Conservation (phyloP, 2,329 filamentous ascomycete species). For the Paramyrothecium sp. region DNA sequence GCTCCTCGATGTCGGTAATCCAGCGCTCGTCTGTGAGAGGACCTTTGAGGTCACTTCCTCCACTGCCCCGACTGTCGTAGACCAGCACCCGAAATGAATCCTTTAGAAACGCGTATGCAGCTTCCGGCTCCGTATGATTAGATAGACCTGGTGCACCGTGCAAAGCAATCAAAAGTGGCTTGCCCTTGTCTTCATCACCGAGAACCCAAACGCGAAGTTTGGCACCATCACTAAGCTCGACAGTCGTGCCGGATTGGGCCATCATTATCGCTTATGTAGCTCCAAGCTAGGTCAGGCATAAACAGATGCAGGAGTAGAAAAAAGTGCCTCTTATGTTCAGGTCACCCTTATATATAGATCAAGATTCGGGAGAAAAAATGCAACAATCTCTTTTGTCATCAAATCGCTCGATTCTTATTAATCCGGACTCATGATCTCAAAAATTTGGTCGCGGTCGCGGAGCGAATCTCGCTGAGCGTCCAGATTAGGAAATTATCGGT, state of each 20-base stretch:
- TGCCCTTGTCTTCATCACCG: slow-evolving; percentile 10
- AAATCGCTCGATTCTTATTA: no score
- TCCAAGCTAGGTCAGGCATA: no score
- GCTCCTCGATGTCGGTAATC: slow-evolving; percentile 20
- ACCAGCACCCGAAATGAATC: slow-evolving; percentile 17
- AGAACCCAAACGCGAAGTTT: slow-evolving; percentile 14
- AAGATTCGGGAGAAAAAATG: no score
- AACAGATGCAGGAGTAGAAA: no score
- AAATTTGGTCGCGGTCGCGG: not conserved
- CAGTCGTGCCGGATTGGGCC: not conserved
- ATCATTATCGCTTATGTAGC: not conserved
- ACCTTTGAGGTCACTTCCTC: slow-evolving; percentile 15
- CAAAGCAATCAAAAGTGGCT: slow-evolving; percentile 17
- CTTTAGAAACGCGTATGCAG: slow-evolving; percentile 14
- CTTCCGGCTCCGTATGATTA: slow-evolving; percentile 14
- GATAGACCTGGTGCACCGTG: slow-evolving; percentile 20
- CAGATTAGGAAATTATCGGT: slow-evolving; percentile 1
- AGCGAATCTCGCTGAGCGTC: not conserved
- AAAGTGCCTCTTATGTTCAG: no score
- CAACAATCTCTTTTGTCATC: no score
- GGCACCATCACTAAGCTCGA: slow-evolving; percentile 18
- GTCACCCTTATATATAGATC: no score
- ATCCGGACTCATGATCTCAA: no score
- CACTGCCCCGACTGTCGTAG: slow-evolving; percentile 21
- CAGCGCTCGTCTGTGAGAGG: slow-evolving; percentile 20